Evolutionary conservation across 257 asterid species (phyloP), one percentile per base, ranked within the genome.

Genomic region (Petunia secreta): DNA sequence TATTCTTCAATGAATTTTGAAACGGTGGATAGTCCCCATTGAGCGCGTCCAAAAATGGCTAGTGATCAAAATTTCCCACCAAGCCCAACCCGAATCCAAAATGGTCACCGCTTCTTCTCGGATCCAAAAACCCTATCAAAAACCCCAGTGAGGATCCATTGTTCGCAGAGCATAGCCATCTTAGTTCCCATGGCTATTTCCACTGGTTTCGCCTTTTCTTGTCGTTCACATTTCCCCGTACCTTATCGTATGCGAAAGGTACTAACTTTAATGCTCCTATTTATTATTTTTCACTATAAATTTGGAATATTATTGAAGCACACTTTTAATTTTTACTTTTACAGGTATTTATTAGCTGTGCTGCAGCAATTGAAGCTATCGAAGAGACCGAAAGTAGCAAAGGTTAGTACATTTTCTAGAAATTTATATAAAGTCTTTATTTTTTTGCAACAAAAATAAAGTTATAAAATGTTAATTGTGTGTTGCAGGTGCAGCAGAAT

Each of bases 331-430:
- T 39, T 8, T 8, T 25, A 25, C 25, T 2, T 71, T 7, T 76
- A 14, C 44, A 89, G 96, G 88, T 82, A 11, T 88, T 86, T 73
- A 46, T 90, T 75, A 83, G 89, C 9, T 84, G 81, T 80, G 85
- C 89, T 14, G 86, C 94, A 43, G 90, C 92, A 34, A 83, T 88
- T 62, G 94, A 88, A 83, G 88, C 96, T 46, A 88, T 86, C 80
- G 94, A 90, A 60, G 93, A 85, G 14, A 82, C 87, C 37, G 92
- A 89, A 57, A 87, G 82, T 71, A 88, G 82, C 59, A 88, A 85
- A 63, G 85, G 94, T 79, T 78, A 83, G 84, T 79, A 65, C 43
- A 64, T 25, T 69, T 62, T 65, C 36, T n/a, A 68, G 16, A 68
- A 8, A n/a, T 48, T 71, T 5, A 10, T 2, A 4, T 39, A 3